phyloP scores from a whole-genome alignment of 495 filamentous ascomycete species.

The Daldinia grandis region DNA sequence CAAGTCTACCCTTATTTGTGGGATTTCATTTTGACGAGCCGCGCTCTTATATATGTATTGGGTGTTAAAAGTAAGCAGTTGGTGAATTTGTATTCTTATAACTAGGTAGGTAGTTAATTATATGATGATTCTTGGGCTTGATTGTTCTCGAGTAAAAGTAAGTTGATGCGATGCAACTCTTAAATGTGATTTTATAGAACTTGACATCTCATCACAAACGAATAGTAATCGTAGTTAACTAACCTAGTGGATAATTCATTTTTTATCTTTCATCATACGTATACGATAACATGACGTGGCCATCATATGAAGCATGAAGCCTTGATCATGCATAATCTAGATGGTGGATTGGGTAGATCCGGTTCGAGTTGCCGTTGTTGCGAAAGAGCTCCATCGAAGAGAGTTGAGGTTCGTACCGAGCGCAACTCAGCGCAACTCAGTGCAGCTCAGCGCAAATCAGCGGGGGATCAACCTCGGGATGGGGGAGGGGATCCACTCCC shows the following conservation, averaged over 20 bases:
- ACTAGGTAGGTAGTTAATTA: no score
- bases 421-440: slow-evolving; percentile 33
- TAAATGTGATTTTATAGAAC: not conserved
- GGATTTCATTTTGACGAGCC: slow-evolving; percentile 13
- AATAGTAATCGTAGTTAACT: not conserved
- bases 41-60: not conserved
- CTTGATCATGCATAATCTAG: slow-evolving; percentile 11
- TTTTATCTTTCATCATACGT: not conserved
- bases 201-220: not conserved
- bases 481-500: not conserved
- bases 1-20: slow-evolving; percentile 7
- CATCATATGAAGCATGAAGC: slow-evolving; percentile 4
- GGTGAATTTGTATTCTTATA: not conserved
- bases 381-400: not conserved
- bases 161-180: not conserved
- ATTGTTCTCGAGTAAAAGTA: not conserved
- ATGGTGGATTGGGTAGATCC: slow-evolving; percentile 10
- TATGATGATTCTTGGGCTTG: not conserved
- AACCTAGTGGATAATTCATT: not conserved
- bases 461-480: slow-evolving; percentile 36
- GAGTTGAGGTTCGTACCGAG: not conserved
- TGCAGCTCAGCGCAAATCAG: slow-evolving; percentile 29
- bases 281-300: slow-evolving; percentile 9
- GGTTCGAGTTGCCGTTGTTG: slow-evolving; percentile 20
- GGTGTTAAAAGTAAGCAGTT: not conserved